Conservation (phyloP, 495 filamentous ascomycete species). For the Aspergillus sparsus region DNA sequence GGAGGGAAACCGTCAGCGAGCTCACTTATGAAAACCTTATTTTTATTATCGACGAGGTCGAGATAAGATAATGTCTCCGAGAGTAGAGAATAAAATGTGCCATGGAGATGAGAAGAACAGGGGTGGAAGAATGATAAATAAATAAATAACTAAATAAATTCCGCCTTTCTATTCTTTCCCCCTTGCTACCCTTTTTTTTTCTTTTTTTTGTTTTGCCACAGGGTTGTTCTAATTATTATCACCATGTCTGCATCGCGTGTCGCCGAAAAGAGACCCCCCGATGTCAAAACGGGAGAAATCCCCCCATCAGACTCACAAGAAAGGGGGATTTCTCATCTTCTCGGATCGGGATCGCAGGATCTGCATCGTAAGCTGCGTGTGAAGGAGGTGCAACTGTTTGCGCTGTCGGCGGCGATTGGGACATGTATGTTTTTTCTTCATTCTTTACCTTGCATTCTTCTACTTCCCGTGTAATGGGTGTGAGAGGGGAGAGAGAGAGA, state of each 20-base stretch:
- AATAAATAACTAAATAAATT: too few species aligned
- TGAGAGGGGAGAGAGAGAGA: too few species aligned
- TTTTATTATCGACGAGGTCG: too few species aligned
- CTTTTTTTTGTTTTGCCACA: not conserved
- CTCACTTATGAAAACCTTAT: too few species aligned
- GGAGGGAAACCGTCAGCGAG: not conserved
- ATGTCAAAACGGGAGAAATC: not conserved
- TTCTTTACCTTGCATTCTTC: not conserved
- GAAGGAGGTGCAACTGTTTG: constrained; percentile 15
- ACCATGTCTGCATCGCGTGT: constrained; percentile 1
- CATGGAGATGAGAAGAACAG: not conserved
- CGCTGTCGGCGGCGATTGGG: constrained; percentile 12
- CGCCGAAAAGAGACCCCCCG: not conserved
- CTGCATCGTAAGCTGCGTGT: constrained; percentile 14
- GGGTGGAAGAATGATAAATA: too few species aligned
- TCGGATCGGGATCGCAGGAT: constrained; percentile 1
- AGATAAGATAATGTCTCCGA: too few species aligned
- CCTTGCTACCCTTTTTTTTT: too few species aligned
- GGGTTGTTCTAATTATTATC: too few species aligned
- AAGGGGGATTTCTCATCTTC: not conserved
- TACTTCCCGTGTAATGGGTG: too few species aligned
- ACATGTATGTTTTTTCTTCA: constrained; percentile 7
- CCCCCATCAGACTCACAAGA: not conserved
- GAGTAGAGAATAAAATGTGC: not conserved
- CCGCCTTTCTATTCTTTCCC: too few species aligned